These are phyloP conservation scores for Achlya hypogyna DNA, from an alignment of 352 stramenopile genomes.

Conservation along the genomic window DNA sequence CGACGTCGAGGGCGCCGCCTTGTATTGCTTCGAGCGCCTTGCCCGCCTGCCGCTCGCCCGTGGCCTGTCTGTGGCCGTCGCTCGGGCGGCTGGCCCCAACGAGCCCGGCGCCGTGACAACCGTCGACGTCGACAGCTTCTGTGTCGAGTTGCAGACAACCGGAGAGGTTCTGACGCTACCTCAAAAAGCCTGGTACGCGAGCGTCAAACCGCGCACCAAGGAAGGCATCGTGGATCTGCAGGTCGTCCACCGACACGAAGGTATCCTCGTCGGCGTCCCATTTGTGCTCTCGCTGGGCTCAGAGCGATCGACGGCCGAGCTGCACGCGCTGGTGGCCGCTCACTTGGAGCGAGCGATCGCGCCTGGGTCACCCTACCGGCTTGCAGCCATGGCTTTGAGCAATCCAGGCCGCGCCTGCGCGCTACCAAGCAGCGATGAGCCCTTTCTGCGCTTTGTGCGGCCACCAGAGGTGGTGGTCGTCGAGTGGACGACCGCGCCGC, in stretches of 20 bases:
- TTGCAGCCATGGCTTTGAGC: slow-evolving; percentile 43
- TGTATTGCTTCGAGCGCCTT: slow-evolving; percentile 19
- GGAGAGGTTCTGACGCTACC: background rate
- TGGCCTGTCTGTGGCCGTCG: background rate
- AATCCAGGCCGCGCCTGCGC: slow-evolving; percentile 25
- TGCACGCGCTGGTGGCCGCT: background rate
- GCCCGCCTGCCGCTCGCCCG: background rate
- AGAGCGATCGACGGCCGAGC: slow-evolving; percentile 6
- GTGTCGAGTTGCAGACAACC: background rate
- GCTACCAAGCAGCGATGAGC: slow-evolving; percentile 39
- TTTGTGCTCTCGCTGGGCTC: slow-evolving; percentile 18
- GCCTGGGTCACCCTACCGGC: slow-evolving; percentile 30
- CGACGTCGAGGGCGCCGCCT: slow-evolving; percentile 1
- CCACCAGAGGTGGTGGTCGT: slow-evolving; percentile 67
- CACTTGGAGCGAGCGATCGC: background rate
- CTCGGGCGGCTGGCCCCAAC: background rate
- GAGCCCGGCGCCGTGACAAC: background rate
- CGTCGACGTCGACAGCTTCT: background rate
- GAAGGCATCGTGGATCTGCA: slow-evolving; percentile 17
- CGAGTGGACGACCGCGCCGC: slow-evolving; percentile 38
- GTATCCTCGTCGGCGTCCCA: slow-evolving; percentile 44
- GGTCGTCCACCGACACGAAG: slow-evolving; percentile 5
- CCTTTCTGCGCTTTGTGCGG: slow-evolving; percentile 61
- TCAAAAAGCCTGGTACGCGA: background rate
- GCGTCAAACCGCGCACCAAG: background rate